Percentiles rank a stretch among this genome's conserved stretches.
Evolutionary conservation across 805 yeast genomes (phyloP).

Genomic region (Candida ovalis): DNA sequence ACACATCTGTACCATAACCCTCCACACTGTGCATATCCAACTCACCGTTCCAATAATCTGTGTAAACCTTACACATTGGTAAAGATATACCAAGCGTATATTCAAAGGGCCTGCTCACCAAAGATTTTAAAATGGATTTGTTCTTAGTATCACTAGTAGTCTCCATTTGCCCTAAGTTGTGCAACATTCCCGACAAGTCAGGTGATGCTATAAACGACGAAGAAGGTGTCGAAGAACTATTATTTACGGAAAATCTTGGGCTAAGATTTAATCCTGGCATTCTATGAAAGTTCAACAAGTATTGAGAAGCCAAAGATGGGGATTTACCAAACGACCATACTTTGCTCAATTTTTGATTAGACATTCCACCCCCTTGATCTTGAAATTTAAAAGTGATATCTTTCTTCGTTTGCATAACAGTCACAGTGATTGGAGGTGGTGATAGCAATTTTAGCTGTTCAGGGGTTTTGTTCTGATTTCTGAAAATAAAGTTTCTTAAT

Average conservation of each 20-base stretch:
- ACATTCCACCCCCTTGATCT: slow-evolving; percentile 89
- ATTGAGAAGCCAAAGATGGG: slow-evolving; percentile 53
- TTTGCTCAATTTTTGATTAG: slow-evolving; percentile 50
- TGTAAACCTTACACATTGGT: slow-evolving; percentile 89
- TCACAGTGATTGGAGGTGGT: slow-evolving; percentile 74
- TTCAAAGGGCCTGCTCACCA: slow-evolving; percentile 70
- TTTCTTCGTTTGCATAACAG: slow-evolving; percentile 62
- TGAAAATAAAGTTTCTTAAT: slow-evolving; percentile 40
- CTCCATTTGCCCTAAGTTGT: slow-evolving; percentile 31
- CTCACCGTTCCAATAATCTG: slow-evolving; percentile 96
- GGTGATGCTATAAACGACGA: slow-evolving; percentile 1
- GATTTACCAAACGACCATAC: slow-evolving; percentile 87
- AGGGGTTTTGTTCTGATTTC: slow-evolving; percentile 13
- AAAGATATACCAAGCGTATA: slow-evolving; percentile 81
- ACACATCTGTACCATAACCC: slow-evolving; percentile 91
- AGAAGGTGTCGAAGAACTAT: slow-evolving; percentile 10
- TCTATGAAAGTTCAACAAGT: slow-evolving; percentile 63
- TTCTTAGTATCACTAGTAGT: slow-evolving; percentile 21
- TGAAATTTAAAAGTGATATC: slow-evolving; percentile 74
- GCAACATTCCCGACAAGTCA: slow-evolving; percentile 23
- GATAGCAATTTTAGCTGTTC: slow-evolving; percentile 17
- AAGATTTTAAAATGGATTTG: slow-evolving; percentile 53
- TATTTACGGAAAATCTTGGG: slow-evolving; percentile 23
- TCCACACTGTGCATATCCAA: slow-evolving; percentile 77
- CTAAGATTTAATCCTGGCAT: slow-evolving; percentile 57